These are phyloP conservation scores for Allomyces macrogynus DNA, from an alignment of 192 early-diverging fungal species.

Conservation along the genomic window DNA sequence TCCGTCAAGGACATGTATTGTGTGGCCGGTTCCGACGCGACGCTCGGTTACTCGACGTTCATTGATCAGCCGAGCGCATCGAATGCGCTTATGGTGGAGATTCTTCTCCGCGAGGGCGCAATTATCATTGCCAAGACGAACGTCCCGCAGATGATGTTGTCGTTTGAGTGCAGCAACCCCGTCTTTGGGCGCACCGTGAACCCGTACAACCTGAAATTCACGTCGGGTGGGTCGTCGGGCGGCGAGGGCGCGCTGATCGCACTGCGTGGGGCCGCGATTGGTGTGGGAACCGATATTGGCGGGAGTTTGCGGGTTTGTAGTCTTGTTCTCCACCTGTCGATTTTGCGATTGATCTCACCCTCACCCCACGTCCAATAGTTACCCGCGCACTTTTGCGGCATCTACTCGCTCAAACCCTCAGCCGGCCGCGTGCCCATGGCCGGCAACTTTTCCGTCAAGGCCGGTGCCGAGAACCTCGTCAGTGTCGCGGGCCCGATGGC, in stretches of 20 bases:
- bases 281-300: constrained; percentile 6
- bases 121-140: constrained; percentile 3
- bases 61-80: too few relatives aligned
- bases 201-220: constrained; percentile 2
- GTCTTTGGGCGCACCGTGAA: constrained; percentile 4
- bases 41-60: too few relatives aligned
- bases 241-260: constrained; percentile 6
- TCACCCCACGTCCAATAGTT: neutral
- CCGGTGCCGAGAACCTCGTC: neutral
- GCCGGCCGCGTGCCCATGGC: neutral
- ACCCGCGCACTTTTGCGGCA: constrained; percentile 1
- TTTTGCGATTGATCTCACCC: too few relatives aligned
- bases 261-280: neutral
- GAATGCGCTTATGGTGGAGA: neutral
- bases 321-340: too few relatives aligned
- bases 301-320: neutral
- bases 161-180: constrained; percentile 3
- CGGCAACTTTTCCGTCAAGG: neutral
- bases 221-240: constrained; percentile 4
- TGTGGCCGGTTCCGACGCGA: too few relatives aligned
- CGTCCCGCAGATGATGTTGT: constrained; percentile 1
- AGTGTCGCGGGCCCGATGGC: too few relatives aligned
- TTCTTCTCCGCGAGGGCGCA: neutral
- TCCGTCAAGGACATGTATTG: constrained; percentile 1
- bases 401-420: constrained; percentile 2